Percentiles rank a stretch among this genome's conserved stretches.
Evolutionary conservation across 2,329 filamentous ascomycete species (phyloP).

Genomic region (Colletotrichum graminicola): DNA sequence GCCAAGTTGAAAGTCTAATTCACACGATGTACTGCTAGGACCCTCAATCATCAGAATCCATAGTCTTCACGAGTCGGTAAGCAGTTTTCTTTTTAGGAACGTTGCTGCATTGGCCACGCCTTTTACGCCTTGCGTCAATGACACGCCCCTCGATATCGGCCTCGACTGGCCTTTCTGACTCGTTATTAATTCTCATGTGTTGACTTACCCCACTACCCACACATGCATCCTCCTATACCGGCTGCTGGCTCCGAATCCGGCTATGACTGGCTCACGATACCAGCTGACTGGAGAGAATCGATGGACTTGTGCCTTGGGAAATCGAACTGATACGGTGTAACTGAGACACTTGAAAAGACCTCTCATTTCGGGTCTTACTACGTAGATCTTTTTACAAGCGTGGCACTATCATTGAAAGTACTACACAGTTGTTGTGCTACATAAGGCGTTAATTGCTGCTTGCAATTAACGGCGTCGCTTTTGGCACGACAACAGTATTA

Average conservation of each 20-base stretch:
- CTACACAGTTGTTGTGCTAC: no score
- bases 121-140: slow-evolving; percentile 3
- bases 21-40: no score
- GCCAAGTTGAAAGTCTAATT: no score
- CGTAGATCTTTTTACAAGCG: no score
- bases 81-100: not conserved
- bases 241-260: not conserved
- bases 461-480: no score
- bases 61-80: not conserved
- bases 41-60: no score
- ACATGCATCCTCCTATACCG: not conserved
- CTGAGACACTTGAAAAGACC: not conserved
- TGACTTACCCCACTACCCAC: not conserved
- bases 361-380: no score
- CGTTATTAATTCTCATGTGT: not conserved
- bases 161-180: not conserved
- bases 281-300: not conserved
- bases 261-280: not conserved
- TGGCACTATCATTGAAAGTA: no score
- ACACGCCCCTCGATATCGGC: slow-evolving; percentile 3
- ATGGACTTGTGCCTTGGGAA: no score
- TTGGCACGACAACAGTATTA: no score
- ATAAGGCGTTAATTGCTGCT: no score
- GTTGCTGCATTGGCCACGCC: slow-evolving; percentile 2
- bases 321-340: not conserved